Base-by-base conservation (phyloP, 2,329 filamentous ascomycete species). In the Fusarium dlaminii region DNA sequence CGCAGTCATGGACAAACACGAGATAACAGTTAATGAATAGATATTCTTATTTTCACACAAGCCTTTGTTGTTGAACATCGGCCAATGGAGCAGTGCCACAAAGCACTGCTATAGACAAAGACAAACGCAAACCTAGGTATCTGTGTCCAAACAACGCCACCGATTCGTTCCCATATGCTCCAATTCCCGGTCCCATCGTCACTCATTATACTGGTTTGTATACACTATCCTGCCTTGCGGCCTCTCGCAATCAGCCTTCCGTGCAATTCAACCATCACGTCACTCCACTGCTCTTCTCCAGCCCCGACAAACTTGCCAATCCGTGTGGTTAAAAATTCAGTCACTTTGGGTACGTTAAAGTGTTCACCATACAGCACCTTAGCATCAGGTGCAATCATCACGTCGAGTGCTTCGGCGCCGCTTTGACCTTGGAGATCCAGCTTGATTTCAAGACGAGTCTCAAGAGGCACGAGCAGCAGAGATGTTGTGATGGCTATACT, bases 301-400 rank as follows among this genome's bases (percentile, higher is more conserved):
- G 80, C 68, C 72, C 80, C 71, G 64, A 80, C 69, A 81, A n/a
- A 77, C 75, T 52, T 85, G 82, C 78, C 92, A 83, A 80, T 87
- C 86, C 79, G 80, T 40, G 87, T 87, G 18, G 84, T 81, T 71
- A 96, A 79, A 74, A 93, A 95, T 63, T 94, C 92, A n/a, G 84
- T 85, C 85, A 96, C 91, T 82, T 94, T 95, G 56, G 86, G 88
- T 73, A 91, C 90, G 73, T 94, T 93, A 80, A 95, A 95, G 68
- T 89, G 87, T 82, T 96, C 93, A 1, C 94, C 94, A 79, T 96
- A 96, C 5, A 94, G 85, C 3, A 95, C 90, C 59, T 85, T 86
- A 0, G 90, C 92, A 29, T 83, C 84, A 3, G 87, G 85, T 11
- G 82, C 83, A 30, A 93, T 83, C 20, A 82, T 80, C 40, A 94